Base-by-base conservation (phyloP, 768 basidiomycete species). In the Trametopsis cervina region DNA sequence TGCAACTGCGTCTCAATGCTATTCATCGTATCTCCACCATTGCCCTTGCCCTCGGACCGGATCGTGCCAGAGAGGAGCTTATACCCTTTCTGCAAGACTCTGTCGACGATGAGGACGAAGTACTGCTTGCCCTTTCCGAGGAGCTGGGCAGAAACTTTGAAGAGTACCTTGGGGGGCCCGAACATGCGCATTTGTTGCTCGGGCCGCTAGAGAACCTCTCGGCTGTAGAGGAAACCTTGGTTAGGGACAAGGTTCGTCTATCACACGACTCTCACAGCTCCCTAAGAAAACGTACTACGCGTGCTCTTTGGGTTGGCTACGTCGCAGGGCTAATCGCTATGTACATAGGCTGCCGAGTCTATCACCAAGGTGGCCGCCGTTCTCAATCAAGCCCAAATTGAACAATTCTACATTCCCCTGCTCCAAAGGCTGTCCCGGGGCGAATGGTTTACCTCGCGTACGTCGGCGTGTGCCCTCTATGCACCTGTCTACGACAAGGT, bases 91-190 rank as follows among this genome's bases (percentile, higher is more conserved):
- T 99, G 46, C 91, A 93, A 70, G 95, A 99, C 61, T 94, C 92
- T n/a, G 83, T 99, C 56, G 96, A 99, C 66, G 96, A 99, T 61
- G 96, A 99, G 68, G 96, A 99, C 66, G 96, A 99, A 61, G 94
- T 99, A 24, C 73, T 99, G 36, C 76, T 99, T 39, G 95, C 94
- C 4, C 73, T 99, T 43, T 92, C 95, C 17, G 95, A 98, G 57
- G 96, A 98, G 63, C 71, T 99, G 18, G 96, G 96, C 36, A 78
- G 78, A 63, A 83, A 78, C 61, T 95, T 98, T 57, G 85, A 92
- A 60, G 89, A 98, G 54, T 98, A 96, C 63, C 79, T 97, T 46
- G 96, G 96, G 26, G 96, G 96, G 12, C 77, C 77, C 22, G 85
- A 88, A 51, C 74, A 81, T 56, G 96, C 92, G 11, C 91, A 96